Evolutionary conservation across 805 yeast genomes (phyloP), one percentile per base, ranked within the genome.

Genomic region (Ogataea salicorniae): DNA sequence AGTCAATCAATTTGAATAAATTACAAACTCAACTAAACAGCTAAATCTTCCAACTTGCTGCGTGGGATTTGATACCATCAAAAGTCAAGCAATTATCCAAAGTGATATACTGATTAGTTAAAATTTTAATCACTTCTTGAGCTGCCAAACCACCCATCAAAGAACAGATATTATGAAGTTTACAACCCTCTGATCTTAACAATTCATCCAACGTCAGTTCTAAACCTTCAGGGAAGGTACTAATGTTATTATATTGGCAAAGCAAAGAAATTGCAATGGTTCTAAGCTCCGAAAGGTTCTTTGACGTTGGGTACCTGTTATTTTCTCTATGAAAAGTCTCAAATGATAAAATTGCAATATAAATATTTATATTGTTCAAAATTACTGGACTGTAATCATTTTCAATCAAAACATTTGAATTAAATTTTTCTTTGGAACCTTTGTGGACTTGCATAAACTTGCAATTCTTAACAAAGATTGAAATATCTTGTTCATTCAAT

Each of bases 101-200:
- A 1, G 97, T 95, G 5, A 84, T 73, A 55, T 88, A 90, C 64
- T 92, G 98, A 35, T 77, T 76, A 2, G 96, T 88, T 22, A 87
- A 56, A 3, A 78, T 50, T 66, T 94, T 92, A 44, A 88, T 71
- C 5, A 79, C 81, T 61, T 92, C 99, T 61, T 92, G 97, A 3
- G 89, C 83, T 0, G 80, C 90, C 13, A 91, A 70, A 0, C 97
- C 98, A 2, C 97, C 98, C 54, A 87, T 69, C 4, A 88, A 64
- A 5, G 96, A 74, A 18, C 84, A 68, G 15, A 80, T 73, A 55
- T 84, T 84, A 51, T 80, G 83, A 14, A 79, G 43, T 52, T 78
- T 80, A 0, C 56, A 49, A 4, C 78, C 77, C 5, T 71, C 61
- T 6, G 63, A 54, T 48, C 77, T 52, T 5, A 68, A 48, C 43